Conservation (phyloP, 2,329 filamentous ascomycete species). For the Decorospora gaudefroyi region DNA sequence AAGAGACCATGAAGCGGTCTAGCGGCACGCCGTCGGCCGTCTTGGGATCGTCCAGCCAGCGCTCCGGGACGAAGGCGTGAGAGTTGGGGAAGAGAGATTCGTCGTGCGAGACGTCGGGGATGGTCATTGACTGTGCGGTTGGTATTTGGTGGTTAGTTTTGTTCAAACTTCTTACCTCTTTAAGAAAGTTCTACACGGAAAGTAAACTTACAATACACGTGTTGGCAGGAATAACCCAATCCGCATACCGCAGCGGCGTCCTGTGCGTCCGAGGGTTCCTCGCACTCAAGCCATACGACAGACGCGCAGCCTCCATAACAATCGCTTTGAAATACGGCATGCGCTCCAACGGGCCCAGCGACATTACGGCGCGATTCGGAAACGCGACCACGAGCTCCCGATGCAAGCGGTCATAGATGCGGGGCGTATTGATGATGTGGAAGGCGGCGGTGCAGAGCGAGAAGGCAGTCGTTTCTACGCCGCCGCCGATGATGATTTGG, state of each 20-base stretch:
- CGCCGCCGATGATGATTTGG: slow-evolving; percentile 47
- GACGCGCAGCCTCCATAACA: slow-evolving; percentile 40
- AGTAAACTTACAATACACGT: slow-evolving; percentile 38
- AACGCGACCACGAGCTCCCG: slow-evolving; percentile 37
- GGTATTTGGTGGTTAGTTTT: background rate
- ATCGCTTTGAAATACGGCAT: slow-evolving; percentile 17
- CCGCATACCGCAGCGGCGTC: slow-evolving; percentile 26
- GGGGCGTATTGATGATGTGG: slow-evolving; percentile 41
- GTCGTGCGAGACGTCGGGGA: slow-evolving; percentile 44
- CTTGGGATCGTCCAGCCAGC: slow-evolving; percentile 46
- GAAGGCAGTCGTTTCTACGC: slow-evolving; percentile 48
- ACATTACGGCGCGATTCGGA: slow-evolving; percentile 30
- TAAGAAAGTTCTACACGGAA: background rate
- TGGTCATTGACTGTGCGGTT: slow-evolving; percentile 39
- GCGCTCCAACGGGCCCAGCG: slow-evolving; percentile 25
- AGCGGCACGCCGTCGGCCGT: slow-evolving; percentile 40
- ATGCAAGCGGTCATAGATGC: slow-evolving; percentile 39
- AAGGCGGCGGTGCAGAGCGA: slow-evolving; percentile 36
- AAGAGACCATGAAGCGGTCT: slow-evolving; percentile 50
- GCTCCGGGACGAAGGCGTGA: slow-evolving; percentile 46
- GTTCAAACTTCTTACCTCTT: too few relatives aligned
- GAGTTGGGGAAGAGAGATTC: slow-evolving; percentile 47
- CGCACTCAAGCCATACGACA: slow-evolving; percentile 49
- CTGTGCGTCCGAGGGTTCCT: slow-evolving; percentile 44
- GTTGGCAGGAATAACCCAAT: slow-evolving; percentile 41